phyloP scores from a whole-genome alignment of 2,329 filamentous ascomycete genomes.

The Aspergillus felis region DNA sequence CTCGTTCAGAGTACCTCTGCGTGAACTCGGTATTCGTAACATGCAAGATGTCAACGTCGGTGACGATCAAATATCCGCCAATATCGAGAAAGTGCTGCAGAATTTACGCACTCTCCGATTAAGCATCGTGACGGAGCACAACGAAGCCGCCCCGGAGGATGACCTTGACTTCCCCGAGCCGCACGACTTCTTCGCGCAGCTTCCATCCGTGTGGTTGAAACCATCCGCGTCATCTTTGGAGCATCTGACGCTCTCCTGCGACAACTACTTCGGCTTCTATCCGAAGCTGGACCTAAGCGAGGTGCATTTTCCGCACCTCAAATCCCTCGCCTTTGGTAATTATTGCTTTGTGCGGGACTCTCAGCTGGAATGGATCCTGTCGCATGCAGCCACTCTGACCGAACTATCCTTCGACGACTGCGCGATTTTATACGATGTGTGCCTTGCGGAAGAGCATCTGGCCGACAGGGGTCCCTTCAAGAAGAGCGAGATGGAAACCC shows the following conservation, averaged over 20 bases:
- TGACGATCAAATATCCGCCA: background rate
- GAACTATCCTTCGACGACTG: constrained; percentile 46
- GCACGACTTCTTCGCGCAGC: background rate
- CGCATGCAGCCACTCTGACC: constrained; percentile 35
- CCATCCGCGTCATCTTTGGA: constrained; percentile 14
- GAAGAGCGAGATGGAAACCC: background rate
- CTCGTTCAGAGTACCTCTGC: background rate
- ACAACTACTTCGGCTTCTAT: constrained; percentile 40
- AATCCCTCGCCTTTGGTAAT: constrained; percentile 38
- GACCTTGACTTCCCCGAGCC: background rate
- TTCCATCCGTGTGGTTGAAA: constrained; percentile 6
- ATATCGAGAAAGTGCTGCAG: background rate
- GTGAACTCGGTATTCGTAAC: background rate
- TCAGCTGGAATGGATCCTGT: constrained; percentile 47
- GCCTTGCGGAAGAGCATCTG: constrained; percentile 15
- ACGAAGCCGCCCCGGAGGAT: background rate
- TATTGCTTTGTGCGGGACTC: constrained; percentile 44
- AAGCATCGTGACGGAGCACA: background rate
- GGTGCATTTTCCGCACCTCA: constrained; percentile 38
- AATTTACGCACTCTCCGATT: background rate
- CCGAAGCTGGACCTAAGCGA: constrained; percentile 36
- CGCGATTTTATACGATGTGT: constrained; percentile 27
- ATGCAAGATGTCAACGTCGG: background rate
- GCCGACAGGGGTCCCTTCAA: constrained; percentile 40
- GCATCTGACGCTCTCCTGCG: constrained; percentile 39